These are phyloP conservation scores for Penicillium parvum DNA, from an alignment of 495 filamentous ascomycete genomes.

Conservation along the genomic window DNA sequence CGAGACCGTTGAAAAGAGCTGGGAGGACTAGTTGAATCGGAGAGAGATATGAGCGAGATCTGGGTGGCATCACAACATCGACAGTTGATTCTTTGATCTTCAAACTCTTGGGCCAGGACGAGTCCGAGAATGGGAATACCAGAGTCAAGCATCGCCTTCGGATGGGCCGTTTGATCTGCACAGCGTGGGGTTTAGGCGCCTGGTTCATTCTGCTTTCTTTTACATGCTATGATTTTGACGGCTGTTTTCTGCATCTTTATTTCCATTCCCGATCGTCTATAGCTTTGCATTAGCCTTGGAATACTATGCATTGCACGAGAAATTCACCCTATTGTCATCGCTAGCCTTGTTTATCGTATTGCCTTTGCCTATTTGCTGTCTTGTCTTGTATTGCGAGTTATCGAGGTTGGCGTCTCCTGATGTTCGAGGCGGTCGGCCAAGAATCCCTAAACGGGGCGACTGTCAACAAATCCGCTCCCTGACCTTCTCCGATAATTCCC, in stretches of 20 bases:
- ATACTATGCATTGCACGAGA: neutral
- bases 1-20: slow-evolving; percentile 98
- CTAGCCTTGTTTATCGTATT: too few relatives aligned
- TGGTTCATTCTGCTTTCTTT: slow-evolving; percentile 23
- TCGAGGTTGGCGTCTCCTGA: too few relatives aligned
- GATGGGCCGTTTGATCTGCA: slow-evolving; percentile 35
- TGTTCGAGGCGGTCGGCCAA: slow-evolving; percentile 17
- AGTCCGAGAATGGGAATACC: slow-evolving; percentile 3
- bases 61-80: neutral
- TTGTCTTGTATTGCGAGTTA: too few relatives aligned
- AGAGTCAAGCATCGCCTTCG: slow-evolving; percentile 9
- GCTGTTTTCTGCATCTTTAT: slow-evolving; percentile 5
- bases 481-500: too few relatives aligned
- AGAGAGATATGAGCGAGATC: too few relatives aligned
- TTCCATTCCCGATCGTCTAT: slow-evolving; percentile 7
- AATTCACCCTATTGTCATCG: too few relatives aligned
- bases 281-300: slow-evolving; percentile 16
- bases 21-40: slow-evolving; percentile 97
- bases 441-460: slow-evolving; percentile 9
- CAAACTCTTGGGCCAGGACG: slow-evolving; percentile 3
- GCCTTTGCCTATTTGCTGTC: too few relatives aligned
- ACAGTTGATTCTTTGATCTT: slow-evolving; percentile 2
- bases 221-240: slow-evolving; percentile 8
- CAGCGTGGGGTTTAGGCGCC: slow-evolving; percentile 46
- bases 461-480: slow-evolving; percentile 19